Evolutionary conservation across 163 green algal genomes (phyloP).

Genomic region (Picocystis sp.): DNA sequence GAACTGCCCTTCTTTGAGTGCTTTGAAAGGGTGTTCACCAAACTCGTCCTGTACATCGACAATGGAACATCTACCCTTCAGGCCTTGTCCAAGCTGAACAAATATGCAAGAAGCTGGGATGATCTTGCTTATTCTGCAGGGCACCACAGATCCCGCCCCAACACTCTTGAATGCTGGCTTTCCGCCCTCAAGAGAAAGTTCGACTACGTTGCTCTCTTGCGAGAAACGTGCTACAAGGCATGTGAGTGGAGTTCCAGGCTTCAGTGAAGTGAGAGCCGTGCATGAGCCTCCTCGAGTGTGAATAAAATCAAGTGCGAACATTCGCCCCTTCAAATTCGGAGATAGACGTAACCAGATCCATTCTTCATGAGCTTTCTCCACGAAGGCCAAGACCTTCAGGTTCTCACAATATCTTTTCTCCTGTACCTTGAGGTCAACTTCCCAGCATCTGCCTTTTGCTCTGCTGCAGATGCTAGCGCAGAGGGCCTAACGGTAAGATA

Average conservation of each 20-base stretch:
- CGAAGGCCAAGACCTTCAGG: slow-evolving; percentile 8
- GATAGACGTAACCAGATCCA: slow-evolving; percentile 18
- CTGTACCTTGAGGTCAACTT: no score
- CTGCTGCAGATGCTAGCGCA: slow-evolving; percentile 13
- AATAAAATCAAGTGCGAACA: slow-evolving; percentile 12
- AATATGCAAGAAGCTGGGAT: no score
- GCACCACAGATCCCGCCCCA: no score
- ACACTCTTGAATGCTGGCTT: no score
- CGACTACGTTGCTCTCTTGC: no score
- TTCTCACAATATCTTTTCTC: no score
- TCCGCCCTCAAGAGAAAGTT: no score
- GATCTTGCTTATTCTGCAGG: no score
- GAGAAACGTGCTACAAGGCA: no score
- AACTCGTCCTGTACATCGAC: neutral
- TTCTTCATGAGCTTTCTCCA: slow-evolving; percentile 10
- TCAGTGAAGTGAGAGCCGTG: no score
- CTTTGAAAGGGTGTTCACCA: slow-evolving; percentile 1
- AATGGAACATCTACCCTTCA: neutral
- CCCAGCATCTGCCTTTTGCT: neutral
- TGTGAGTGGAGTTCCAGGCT: no score
- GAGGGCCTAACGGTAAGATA: slow-evolving; percentile 24
- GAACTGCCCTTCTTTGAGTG: slow-evolving; percentile 11
- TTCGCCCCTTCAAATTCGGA: slow-evolving; percentile 13
- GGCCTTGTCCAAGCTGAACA: slow-evolving; percentile 1
- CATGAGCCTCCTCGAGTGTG: no score